Conservation (phyloP, 2,329 filamentous ascomycete genomes). For the Tolypocladium tropicale region DNA sequence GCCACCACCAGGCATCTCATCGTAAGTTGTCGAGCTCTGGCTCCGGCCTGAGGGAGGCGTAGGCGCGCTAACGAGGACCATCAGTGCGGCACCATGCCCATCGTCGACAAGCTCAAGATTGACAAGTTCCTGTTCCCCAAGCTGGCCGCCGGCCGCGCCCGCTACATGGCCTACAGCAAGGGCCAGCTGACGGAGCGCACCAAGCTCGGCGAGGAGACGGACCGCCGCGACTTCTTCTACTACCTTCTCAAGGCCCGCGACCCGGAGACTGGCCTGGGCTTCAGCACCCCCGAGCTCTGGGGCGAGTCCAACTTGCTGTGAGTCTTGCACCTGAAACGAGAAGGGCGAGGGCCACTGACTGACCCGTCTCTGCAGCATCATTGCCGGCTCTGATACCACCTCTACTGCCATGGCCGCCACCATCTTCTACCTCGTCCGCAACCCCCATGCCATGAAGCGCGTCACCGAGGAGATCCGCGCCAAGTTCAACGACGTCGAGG, state of each 20-base stretch:
- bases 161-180: constrained; percentile 63
- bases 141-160: constrained; percentile 54
- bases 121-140: constrained; percentile 59
- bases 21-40: constrained; percentile 36
- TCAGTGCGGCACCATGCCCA: constrained; percentile 64
- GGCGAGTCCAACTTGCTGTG: constrained; percentile 58
- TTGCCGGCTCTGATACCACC: constrained; percentile 62
- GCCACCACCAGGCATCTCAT: constrained; percentile 61
- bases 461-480: constrained; percentile 41
- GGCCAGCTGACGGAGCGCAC: constrained; percentile 56
- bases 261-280: constrained; percentile 58
- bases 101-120: constrained; percentile 54
- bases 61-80: not conserved
- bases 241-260: constrained; percentile 63
- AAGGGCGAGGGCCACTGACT: not conserved
- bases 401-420: constrained; percentile 57
- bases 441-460: constrained; percentile 33
- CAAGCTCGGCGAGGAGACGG: constrained; percentile 53
- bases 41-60: not conserved
- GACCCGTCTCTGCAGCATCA: constrained; percentile 37
- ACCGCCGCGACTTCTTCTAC: constrained; percentile 67
- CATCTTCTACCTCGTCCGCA: constrained; percentile 51
- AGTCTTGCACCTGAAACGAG: constrained; percentile 11
- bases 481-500: constrained; percentile 40
- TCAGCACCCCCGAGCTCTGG: constrained; percentile 58